phyloP scores from a whole-genome alignment of 768 basidiomycete species.

The Hygrophorus russula region DNA sequence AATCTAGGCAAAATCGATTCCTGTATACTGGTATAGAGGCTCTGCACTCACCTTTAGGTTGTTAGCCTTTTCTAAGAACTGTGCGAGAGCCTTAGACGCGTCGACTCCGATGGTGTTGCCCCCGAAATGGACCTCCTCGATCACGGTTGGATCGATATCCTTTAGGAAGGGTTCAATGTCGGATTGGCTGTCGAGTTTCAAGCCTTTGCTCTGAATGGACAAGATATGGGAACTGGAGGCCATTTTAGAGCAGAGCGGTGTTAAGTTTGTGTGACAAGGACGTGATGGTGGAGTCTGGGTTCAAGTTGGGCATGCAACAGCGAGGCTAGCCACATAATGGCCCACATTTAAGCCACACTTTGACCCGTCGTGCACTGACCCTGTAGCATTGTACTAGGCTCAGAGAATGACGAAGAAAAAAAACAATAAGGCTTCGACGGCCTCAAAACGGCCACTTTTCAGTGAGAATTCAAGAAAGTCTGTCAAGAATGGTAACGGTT shows the following conservation, averaged over 20 bases:
- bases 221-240: slow-evolving; percentile 23
- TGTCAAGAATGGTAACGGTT: too few relatives aligned
- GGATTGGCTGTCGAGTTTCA: slow-evolving; percentile 68
- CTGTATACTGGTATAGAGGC: neutral
- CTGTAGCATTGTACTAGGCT: too few relatives aligned
- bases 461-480: too few relatives aligned
- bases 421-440: too few relatives aligned
- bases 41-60: slow-evolving; percentile 51
- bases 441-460: neutral
- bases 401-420: too few relatives aligned
- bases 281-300: too few relatives aligned
- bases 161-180: slow-evolving; percentile 69
- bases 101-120: slow-evolving; percentile 93
- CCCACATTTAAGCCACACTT: too few relatives aligned
- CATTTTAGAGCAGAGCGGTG: slow-evolving; percentile 12
- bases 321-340: too few relatives aligned
- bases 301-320: too few relatives aligned
- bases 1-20: slow-evolving; percentile 38
- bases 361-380: too few relatives aligned
- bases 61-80: slow-evolving; percentile 59
- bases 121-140: slow-evolving; percentile 87
- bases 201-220: slow-evolving; percentile 47
- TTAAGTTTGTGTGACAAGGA: neutral
- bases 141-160: slow-evolving; percentile 46
- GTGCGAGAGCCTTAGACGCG: slow-evolving; percentile 76